Evolutionary conservation across 139 green algal species (phyloP), one percentile per base, ranked within the genome.

Genomic region (Pseudopediastrum boryanum): DNA sequence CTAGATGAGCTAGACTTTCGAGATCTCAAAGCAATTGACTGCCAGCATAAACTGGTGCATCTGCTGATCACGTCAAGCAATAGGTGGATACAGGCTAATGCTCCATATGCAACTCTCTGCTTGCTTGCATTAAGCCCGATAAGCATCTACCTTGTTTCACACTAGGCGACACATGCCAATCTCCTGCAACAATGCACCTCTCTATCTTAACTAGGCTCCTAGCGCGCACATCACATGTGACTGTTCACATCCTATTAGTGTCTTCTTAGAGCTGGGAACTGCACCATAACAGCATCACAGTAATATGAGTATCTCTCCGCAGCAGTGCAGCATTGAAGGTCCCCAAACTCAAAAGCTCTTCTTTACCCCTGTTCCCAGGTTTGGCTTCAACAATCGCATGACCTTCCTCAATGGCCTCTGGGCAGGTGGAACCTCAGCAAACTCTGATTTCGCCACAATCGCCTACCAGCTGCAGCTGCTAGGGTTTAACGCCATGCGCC

Each of bases 401-500:
- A 77, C 52, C 13, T 63, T 63, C 29, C 51, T 82, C 25, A 63
- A 82, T 31, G 77, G 65, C 4, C 63, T 82, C 42, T 82, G 77
- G 77, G 77, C 39, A 21, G 66, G 66, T 36, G 36, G 48, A 29
- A 46, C 70, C 1, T 51, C 35, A 23, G 52, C 46, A 2, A 75
- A 66, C 75, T 73, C 58, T 23, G 75, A 81, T 50, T 75, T 81
- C 66, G 75, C 75, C 2, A 43, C 75, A 35, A 81, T 81, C 48
- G 33, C 44, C 8, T 75, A 59, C 44, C 63, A 81, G 46, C 23
- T 81, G 46, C 59, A 75, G 48, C 48, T 81, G 75, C 75, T 81
- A 27, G 75, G 75, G 12, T 81, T 81, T 64, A 81, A 81, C 25
- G 48, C 63, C 5, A 75, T 81, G 10, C 16, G 75, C 12, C 75